These are phyloP conservation scores for Fonsecaea monophora DNA, from an alignment of 2,329 filamentous ascomycete genomes.

Conservation along the genomic window DNA sequence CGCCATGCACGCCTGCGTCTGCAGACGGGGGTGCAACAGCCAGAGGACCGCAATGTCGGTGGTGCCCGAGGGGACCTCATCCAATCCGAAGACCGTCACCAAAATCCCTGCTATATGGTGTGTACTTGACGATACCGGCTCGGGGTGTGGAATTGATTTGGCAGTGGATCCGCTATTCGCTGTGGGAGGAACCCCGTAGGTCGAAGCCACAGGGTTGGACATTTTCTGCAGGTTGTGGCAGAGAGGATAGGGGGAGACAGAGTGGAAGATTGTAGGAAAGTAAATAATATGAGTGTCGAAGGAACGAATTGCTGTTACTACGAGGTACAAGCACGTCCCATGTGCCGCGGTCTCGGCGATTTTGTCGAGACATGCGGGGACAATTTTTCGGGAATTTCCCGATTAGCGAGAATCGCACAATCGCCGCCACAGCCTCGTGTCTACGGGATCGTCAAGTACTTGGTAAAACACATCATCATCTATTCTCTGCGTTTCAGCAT, in stretches of 20 bases:
- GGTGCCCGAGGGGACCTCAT: slow-evolving; percentile 68
- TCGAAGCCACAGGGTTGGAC: slow-evolving; percentile 38
- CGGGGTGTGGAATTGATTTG: slow-evolving; percentile 37
- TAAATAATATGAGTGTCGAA: neutral
- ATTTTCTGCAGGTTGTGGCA: neutral
- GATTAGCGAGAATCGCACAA: neutral
- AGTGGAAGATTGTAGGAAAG: neutral
- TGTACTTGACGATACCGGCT: slow-evolving; percentile 47
- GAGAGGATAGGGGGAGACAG: neutral
- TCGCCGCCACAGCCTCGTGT: neutral
- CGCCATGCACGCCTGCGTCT: slow-evolving; percentile 75
- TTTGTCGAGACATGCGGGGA: neutral
- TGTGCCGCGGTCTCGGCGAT: slow-evolving; percentile 8
- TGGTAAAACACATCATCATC: neutral
- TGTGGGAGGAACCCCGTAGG: slow-evolving; percentile 31
- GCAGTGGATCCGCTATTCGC: slow-evolving; percentile 34
- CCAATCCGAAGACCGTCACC: slow-evolving; percentile 79
- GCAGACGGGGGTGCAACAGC: slow-evolving; percentile 82
- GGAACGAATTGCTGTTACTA: neutral
- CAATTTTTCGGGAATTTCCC: neutral
- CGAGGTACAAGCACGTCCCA: neutral
- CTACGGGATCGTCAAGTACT: neutral
- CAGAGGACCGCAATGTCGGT: slow-evolving; percentile 77
- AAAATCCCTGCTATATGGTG: slow-evolving; percentile 79
- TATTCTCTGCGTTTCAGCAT: neutral